Evolutionary conservation across 2,329 filamentous ascomycete genomes (phyloP).

Genomic region (Lasiodiplodia hormozganensis): DNA sequence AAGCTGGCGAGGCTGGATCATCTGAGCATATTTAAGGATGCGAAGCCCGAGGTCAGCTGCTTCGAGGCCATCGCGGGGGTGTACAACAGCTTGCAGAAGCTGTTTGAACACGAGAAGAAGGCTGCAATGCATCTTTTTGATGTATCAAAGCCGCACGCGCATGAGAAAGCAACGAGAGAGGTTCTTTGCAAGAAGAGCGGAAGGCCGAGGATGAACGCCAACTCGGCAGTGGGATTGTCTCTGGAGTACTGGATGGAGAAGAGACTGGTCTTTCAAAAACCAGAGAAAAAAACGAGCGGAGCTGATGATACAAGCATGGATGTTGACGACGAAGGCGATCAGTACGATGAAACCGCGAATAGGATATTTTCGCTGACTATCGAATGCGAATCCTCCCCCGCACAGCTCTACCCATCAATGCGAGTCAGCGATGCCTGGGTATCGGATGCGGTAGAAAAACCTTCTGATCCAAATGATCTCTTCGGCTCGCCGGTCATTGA

Average conservation of each 20-base stretch:
- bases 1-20: constrained; percentile 73
- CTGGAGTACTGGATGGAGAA: constrained; percentile 80
- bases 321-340: constrained; percentile 46
- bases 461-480: constrained; percentile 49
- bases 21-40: constrained; percentile 58
- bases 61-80: constrained; percentile 79
- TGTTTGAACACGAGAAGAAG: constrained; percentile 75
- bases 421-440: constrained; percentile 79
- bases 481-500: constrained; percentile 60
- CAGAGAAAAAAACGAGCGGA: constrained; percentile 38
- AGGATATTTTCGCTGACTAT: constrained; percentile 72
- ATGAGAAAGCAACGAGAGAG: constrained; percentile 60
- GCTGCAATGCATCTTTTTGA: constrained; percentile 41
- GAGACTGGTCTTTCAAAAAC: constrained; percentile 48
- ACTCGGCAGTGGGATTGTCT: constrained; percentile 70
- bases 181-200: constrained; percentile 76
- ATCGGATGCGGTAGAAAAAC: constrained; percentile 64
- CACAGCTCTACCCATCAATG: constrained; percentile 63
- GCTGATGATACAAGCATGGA: constrained; percentile 41
- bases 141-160: constrained; percentile 48
- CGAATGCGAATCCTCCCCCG: constrained; percentile 62
- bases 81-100: constrained; percentile 70
- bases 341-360: constrained; percentile 48
- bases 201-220: constrained; percentile 72
- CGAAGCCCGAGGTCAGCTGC: constrained; percentile 69